A percentile compares a stretch with the other conserved stretches of the same genome.
These are phyloP conservation scores for Sphagnum fallax DNA, from an alignment of 228 moss, liverwort and hornwort species.

Conservation along the genomic window DNA sequence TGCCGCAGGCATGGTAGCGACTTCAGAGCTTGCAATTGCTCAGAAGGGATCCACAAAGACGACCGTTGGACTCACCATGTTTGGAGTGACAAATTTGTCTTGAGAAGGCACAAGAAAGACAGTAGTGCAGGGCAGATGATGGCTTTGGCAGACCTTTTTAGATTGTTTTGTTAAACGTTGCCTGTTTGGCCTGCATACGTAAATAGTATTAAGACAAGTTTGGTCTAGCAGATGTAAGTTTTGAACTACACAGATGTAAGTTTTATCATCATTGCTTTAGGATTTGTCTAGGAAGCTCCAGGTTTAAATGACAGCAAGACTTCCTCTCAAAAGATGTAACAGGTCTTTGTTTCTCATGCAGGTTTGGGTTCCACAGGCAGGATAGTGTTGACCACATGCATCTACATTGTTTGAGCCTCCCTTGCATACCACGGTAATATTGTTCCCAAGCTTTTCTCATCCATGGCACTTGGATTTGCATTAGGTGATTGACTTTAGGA, in stretches of 20 bases:
- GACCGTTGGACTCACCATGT: constrained; percentile 96
- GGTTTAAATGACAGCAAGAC: not conserved
- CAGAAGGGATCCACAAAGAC: constrained; percentile 34
- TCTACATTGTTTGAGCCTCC: constrained; percentile 85
- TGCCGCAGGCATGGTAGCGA: constrained; percentile 83
- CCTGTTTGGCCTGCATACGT: not conserved
- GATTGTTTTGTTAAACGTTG: not conserved
- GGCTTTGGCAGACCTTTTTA: too few species aligned
- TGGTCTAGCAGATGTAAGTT: not conserved
- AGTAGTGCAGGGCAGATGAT: too few species aligned
- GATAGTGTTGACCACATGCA: constrained; percentile 93
- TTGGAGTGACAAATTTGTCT: constrained; percentile 52
- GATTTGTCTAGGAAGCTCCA: not conserved
- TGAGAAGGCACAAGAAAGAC: too few species aligned
- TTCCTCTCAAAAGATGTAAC: not conserved
- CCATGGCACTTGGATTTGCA: too few species aligned
- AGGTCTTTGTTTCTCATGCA: constrained; percentile 11
- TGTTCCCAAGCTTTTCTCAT: not conserved
- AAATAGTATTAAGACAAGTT: too few species aligned
- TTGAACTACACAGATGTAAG: not conserved
- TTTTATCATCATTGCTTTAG: not conserved
- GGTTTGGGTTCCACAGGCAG: constrained; percentile 85
- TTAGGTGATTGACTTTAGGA: too few species aligned
- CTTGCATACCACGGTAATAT: constrained; percentile 68
- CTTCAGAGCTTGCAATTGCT: constrained; percentile 33